phyloP scores from a whole-genome alignment of 352 stramenopile species.

The Globisporangium sylvaticum region DNA sequence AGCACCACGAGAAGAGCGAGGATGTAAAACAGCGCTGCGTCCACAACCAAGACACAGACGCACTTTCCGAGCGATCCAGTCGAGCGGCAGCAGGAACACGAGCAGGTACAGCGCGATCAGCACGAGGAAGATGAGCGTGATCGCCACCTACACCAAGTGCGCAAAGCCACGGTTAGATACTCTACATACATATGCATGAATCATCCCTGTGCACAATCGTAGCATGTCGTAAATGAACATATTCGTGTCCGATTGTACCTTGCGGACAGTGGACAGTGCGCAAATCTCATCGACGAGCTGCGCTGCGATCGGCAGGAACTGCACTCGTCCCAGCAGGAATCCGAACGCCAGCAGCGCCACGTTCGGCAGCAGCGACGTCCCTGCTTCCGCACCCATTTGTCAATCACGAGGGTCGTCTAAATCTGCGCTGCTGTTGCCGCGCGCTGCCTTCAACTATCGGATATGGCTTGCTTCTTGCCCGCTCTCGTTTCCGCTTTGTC shows the following conservation, averaged over 20 bases:
- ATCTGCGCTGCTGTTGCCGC: background rate
- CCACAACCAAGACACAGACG: background rate
- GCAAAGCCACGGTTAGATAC: background rate
- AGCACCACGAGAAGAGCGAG: background rate
- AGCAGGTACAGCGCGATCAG: constrained; percentile 64
- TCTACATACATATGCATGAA: background rate
- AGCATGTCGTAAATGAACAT: background rate
- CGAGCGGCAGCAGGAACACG: constrained; percentile 51
- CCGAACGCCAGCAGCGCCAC: constrained; percentile 55
- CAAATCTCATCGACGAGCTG: constrained; percentile 47
- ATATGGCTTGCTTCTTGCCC: background rate
- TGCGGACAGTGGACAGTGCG: constrained; percentile 36
- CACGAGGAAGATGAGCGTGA: constrained; percentile 32
- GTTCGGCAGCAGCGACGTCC: constrained; percentile 59
- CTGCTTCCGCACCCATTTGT: constrained; percentile 33
- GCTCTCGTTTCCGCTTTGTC: background rate
- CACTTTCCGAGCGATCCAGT: constrained; percentile 42
- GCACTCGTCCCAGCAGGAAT: constrained; percentile 58
- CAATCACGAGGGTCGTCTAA: background rate
- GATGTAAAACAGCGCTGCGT: background rate
- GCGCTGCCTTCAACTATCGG: background rate
- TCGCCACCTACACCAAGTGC: constrained; percentile 27
- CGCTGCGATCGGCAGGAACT: constrained; percentile 40
- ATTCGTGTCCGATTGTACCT: constrained; percentile 26
- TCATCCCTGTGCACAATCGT: background rate